Evolutionary conservation across 1,284 basidiomycete species (phyloP), one percentile per base, ranked within the genome.

Genomic region (Xanthoconium separans): DNA sequence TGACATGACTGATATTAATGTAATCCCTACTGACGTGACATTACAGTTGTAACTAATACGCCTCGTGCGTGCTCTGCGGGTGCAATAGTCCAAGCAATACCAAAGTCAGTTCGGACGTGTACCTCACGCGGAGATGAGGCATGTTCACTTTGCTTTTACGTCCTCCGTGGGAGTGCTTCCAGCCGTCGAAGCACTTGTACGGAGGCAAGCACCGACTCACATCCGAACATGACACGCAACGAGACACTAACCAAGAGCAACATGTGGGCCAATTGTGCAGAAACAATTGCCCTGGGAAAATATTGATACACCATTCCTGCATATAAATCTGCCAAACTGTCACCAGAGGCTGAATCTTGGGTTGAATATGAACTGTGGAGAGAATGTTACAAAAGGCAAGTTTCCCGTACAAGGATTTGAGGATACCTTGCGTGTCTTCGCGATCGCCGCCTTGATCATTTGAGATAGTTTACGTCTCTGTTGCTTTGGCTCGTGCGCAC

Each of bases 11-110:
- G 39, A 68, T 68, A 62, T 67, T 59, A 66, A 67, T 67, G 47
- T 69, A 67, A 57, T 51, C 37, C 50, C 47, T 68, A 68, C 64
- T 65, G 54, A 65, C 64, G 51, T 64, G 52, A 61, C 54, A 62
- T 53, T 39, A 64, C 56, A 69, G 66, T 60, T 57, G 65, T 68
- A 69, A 61, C 65, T 53, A 51, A 51, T 52, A 43, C 50, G 61
- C 58, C 41, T 34, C 46, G 48, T 50, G 50, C 56, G 58, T 54
- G 51, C 54, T 44, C 55, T 60, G 53, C 61, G 51, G 55, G 56
- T 55, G 44, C 55, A 63, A 30, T 59, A 64, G 55, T 61, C 47
- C 61, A 64, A 66, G 53, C 46, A 51, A 39, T 54, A 68, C 42
- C 57, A 59, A 61, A 58, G 46, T 44, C 46, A 47, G 43, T 61